Conservation (phyloP, 1,284 basidiomycete genomes). For the Cystobasidium slooffiae region DNA sequence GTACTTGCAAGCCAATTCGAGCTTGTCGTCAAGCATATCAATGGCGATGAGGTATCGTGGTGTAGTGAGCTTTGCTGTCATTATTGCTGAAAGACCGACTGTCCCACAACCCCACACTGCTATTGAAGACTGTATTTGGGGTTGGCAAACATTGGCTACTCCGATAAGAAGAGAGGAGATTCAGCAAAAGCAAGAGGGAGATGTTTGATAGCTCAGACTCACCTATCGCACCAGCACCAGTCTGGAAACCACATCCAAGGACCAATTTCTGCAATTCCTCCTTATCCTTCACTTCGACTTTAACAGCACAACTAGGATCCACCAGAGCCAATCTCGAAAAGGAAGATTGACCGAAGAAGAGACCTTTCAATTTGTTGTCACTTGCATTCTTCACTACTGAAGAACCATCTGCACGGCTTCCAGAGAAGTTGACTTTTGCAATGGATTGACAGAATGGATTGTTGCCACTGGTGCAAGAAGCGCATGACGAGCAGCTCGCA, state of each 20-base stretch:
- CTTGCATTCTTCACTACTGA: constrained; percentile 2
- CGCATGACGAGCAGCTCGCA: constrained; percentile 23
- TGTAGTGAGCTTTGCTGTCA: constrained; percentile 34
- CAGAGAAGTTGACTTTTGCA: constrained; percentile 11
- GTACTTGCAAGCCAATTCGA: constrained; percentile 14
- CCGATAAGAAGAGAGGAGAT: no score
- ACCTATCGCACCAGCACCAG: constrained; percentile 26
- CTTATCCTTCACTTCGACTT: constrained; percentile 22
- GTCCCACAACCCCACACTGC: constrained; percentile 33
- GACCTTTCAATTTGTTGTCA: constrained; percentile 18
- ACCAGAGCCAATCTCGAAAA: constrained; percentile 36
- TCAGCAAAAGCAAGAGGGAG: background rate
- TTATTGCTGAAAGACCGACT: constrained; percentile 32
- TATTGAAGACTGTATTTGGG: constrained; percentile 18
- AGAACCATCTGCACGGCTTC: constrained; percentile 9
- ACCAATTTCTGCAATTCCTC: constrained; percentile 18
- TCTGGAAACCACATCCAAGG: constrained; percentile 36
- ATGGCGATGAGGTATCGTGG: constrained; percentile 28
- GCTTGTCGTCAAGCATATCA: constrained; percentile 18
- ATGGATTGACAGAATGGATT: constrained; percentile 14
- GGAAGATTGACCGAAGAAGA: constrained; percentile 41
- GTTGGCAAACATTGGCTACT: constrained; percentile 37
- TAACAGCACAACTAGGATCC: constrained; percentile 23
- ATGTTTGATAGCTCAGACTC: background rate
- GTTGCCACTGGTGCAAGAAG: constrained; percentile 16